Evolutionary conservation across 83 land plant species (phyloP), one percentile per base, ranked within the genome.

Genomic region (Picea abies): DNA sequence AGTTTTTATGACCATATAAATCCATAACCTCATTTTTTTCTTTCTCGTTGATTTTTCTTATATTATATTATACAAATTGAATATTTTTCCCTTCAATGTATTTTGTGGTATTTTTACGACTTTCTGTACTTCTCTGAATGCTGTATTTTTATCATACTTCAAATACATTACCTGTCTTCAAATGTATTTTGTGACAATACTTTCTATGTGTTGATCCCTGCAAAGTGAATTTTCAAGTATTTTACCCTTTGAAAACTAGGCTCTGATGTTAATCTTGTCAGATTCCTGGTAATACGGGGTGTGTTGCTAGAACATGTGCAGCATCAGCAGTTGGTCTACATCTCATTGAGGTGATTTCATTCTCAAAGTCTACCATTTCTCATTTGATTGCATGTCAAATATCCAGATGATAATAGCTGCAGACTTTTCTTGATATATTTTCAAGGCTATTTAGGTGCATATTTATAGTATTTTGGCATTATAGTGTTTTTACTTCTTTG

Each of bases 281-380:
- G 99, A 97, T 97, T 90, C 97, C 99, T 89, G 99, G 99, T 75
- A 97, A 97, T 78, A 93, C 98, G 49, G 98, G 99, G 71, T 83
- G 80, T 87, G 93, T 95, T 88, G 99, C 98, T 44, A 94, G 99
- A 90, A 95, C 98, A 39, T 97, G 99, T 93, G 99, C 99, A 22
- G 99, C 99, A 73, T 87, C 98, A 83, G 91, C 93, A 75, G 94
- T 94, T 87, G 92, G 92, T 9, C 84, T 97, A 26, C 99, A 97
- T 83, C 92, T 97, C 63, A 90, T 97, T 87, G 98, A 91, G 96
- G 99, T 96, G 64, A 73, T 73, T 44, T 73, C 58, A 16, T 5
- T 65, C 35, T 72, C 41, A 56, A 17, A 76, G 20, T 12, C 63
- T 60, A 56, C 35, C 29, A 19, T 63, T 83, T 83, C n/a, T 56